phyloP scores from a whole-genome alignment of 2,329 filamentous ascomycete genomes.

The Hortaea werneckii region DNA sequence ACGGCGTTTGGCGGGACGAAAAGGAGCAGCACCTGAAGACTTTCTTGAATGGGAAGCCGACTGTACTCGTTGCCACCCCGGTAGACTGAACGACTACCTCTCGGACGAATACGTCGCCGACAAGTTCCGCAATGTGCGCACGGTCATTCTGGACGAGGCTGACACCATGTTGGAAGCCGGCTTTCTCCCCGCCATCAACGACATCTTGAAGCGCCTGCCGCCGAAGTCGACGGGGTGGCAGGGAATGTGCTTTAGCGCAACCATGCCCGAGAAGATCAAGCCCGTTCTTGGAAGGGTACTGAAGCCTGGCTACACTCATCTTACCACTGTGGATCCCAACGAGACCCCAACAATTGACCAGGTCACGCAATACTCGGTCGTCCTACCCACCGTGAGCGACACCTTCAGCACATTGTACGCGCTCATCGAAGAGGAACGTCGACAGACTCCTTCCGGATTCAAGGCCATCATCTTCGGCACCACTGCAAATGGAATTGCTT shows the following conservation, averaged over 20 bases:
- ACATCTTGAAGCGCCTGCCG: constrained; percentile 42
- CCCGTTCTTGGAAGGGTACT: constrained; percentile 37
- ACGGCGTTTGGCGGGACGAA: constrained; percentile 58
- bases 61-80: constrained; percentile 79
- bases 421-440: constrained; percentile 35
- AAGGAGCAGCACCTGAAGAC: constrained; percentile 69
- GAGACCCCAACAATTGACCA: constrained; percentile 38
- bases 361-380: constrained; percentile 40
- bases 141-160: constrained; percentile 56
- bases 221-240: constrained; percentile 40
- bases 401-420: constrained; percentile 37
- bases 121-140: constrained; percentile 35
- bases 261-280: constrained; percentile 35
- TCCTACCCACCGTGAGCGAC: constrained; percentile 28
- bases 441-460: constrained; percentile 29
- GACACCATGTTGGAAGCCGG: constrained; percentile 66
- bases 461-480: constrained; percentile 39
- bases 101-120: constrained; percentile 46
- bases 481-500: constrained; percentile 36
- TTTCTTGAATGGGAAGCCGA: constrained; percentile 65
- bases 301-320: constrained; percentile 30
- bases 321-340: constrained; percentile 36
- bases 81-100: constrained; percentile 77
- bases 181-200: constrained; percentile 43
- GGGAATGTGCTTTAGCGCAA: constrained; percentile 41